Conservation (phyloP, 164 flowering plant species). For the Vitis riparia region DNA sequence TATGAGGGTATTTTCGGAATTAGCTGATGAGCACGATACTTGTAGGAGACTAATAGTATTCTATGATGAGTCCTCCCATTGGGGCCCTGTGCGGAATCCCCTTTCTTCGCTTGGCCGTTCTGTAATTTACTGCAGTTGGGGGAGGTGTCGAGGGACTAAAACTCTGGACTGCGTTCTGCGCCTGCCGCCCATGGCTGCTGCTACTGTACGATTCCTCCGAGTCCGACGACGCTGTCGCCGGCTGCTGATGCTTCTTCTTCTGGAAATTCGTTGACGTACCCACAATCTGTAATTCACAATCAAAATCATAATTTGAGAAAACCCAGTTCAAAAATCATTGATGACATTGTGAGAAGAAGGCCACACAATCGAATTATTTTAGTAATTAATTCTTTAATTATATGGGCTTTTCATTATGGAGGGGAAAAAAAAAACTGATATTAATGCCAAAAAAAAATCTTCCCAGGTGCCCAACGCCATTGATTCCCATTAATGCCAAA, state of each 20-base stretch:
- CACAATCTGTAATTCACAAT: conserved; percentile 44
- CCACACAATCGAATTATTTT: too few relatives aligned
- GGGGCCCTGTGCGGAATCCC: conserved; percentile 95
- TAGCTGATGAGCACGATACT: too few relatives aligned
- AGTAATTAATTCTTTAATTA: too few relatives aligned
- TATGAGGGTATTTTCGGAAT: conserved; percentile 2
- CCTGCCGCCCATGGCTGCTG: conserved; percentile 34
- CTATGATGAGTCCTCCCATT: conserved; percentile 61
- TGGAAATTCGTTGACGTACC: conserved; percentile 62
- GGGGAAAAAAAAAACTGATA: too few relatives aligned
- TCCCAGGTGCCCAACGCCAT: not conserved
- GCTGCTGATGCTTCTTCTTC: conserved; percentile 32
- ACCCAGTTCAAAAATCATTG: too few relatives aligned
- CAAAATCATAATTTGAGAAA: not conserved
- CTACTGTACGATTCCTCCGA: conserved; percentile 66
- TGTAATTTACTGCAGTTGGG: conserved; percentile 53
- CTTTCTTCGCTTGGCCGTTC: conserved; percentile 85
- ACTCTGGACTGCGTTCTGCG: conserved; percentile 46
- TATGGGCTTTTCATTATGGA: too few relatives aligned
- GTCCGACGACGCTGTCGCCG: conserved; percentile 33
- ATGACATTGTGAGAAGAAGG: not conserved
- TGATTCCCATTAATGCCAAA: too few relatives aligned
- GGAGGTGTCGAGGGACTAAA: conserved; percentile 89
- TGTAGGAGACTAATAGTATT: conserved; percentile 31
- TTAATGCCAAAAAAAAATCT: not conserved